phyloP scores from a whole-genome alignment of 352 stramenopile genomes.

The Albugo candida region DNA sequence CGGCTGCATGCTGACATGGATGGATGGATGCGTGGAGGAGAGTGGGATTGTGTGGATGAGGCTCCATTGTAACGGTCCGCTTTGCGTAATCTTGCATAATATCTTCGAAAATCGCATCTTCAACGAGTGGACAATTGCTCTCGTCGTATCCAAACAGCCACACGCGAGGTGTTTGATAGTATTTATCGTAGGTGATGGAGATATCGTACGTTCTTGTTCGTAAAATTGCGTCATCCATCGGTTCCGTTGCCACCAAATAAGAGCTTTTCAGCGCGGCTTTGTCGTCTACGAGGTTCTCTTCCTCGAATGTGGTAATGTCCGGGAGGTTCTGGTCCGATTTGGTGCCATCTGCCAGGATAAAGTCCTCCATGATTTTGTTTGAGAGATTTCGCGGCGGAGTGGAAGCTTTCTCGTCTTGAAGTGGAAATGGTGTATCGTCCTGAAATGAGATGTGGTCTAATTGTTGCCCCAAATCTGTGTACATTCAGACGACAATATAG shows the following conservation, averaged over 20 bases:
- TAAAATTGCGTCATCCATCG: constrained; percentile 56
- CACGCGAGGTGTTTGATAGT: constrained; percentile 98
- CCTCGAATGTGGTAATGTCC: constrained; percentile 44
- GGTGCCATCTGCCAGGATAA: constrained; percentile 16
- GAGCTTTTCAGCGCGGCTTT: constrained; percentile 28
- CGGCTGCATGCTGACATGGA: constrained; percentile 93
- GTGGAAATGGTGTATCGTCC: constrained; percentile 3
- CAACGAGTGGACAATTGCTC: constrained; percentile 65
- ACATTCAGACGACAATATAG: background rate
- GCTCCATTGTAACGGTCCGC: constrained; percentile 97
- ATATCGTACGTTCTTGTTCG: constrained; percentile 96
- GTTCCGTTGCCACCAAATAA: constrained; percentile 50
- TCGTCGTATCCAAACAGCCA: constrained; percentile 96
- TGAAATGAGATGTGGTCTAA: constrained; percentile 41
- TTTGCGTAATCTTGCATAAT: constrained; percentile 99
- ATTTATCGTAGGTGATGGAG: constrained; percentile 99
- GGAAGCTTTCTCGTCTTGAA: background rate
- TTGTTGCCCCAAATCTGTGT: constrained; percentile 23
- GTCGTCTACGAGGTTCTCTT: constrained; percentile 52
- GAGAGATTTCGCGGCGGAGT: constrained; percentile 12
- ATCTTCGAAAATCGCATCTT: constrained; percentile 95
- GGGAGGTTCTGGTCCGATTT: constrained; percentile 8
- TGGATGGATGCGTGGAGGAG: constrained; percentile 91
- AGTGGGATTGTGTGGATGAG: constrained; percentile 83
- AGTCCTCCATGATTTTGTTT: constrained; percentile 49